Base-by-base conservation (phyloP, 2,329 filamentous ascomycete genomes). In the Ophiostoma novo-ulmi region DNA sequence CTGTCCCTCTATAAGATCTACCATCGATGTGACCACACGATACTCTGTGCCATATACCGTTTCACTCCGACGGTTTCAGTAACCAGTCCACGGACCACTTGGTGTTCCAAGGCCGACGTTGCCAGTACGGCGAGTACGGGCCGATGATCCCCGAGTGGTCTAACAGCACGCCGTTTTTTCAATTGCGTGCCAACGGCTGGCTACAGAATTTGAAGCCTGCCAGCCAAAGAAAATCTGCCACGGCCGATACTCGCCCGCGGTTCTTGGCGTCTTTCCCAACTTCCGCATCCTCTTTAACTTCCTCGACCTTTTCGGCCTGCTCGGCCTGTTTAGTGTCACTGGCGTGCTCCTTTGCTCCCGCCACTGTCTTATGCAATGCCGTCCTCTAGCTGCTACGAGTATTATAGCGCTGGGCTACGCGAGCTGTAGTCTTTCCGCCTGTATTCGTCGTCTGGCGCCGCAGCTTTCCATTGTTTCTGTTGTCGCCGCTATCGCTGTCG, bases 111-210 rank as follows among this genome's bases (percentile, higher is more conserved):
- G 22, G 58, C 2, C 44, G 1, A 5, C 69, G 69, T 1, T 55
- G 13, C 69, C 69, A 70, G 48, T 17, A 10, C 4, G 35, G 14
- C n/a, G 69, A 70, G 48, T 67, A 67, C n/a, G 69, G 48, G 1
- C 69, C 36, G 38, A 70, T 52, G 38, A 68, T 70, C 0, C 68
- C 69, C 22, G 69, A 68, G 52, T 70, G 69, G 65, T 70, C 69
- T 1, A 70, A 10, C 7, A 70, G 38, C 26, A 70, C 69, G 55
- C 69, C 69, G 52, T 64, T 64, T 39, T 68, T 70, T 55, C 65
- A 70, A 39, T 70, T 70, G 20, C 69, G 65, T 52, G 52, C 69
- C 26, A 70, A 39, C 2, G 65, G 55, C 69, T 68, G 65, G 55
- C 2, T 2, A 31, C 22, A 36, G 55, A 70, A 70, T 11, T 63